A percentile compares a stretch with the other conserved stretches of the same genome.
Evolutionary conservation across 1,284 basidiomycete species (phyloP).

Genomic region (Naganishia albida): DNA sequence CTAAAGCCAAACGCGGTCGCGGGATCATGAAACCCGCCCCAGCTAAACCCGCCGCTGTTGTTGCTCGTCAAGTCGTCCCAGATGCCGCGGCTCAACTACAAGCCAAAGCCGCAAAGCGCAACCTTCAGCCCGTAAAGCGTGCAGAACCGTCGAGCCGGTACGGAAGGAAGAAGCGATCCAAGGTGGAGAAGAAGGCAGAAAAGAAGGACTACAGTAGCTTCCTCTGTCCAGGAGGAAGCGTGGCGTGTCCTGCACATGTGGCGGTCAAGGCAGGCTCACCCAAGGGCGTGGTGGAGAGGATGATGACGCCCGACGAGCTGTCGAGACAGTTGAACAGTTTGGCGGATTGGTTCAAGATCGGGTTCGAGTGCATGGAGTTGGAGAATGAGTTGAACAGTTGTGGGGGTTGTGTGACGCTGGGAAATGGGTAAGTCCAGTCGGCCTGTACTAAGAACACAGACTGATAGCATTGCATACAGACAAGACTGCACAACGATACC

Average conservation of each 20-base stretch:
- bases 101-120: slow-evolving; percentile 26
- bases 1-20: slow-evolving; percentile 17
- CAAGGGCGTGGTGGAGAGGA: slow-evolving; percentile 33
- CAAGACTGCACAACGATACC: slow-evolving; percentile 53
- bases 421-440: slow-evolving; percentile 48
- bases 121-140: slow-evolving; percentile 21
- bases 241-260: slow-evolving; percentile 49
- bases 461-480: slow-evolving; percentile 35
- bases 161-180: slow-evolving; percentile 26
- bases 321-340: slow-evolving; percentile 44
- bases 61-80: slow-evolving; percentile 2
- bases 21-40: slow-evolving; percentile 20
- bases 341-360: slow-evolving; percentile 54
- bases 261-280: slow-evolving; percentile 37
- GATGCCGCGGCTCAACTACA: slow-evolving; percentile 18
- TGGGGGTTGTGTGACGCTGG: slow-evolving; percentile 53
- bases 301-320: slow-evolving; percentile 37
- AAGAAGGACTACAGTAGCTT: slow-evolving; percentile 55
- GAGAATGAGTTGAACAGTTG: slow-evolving; percentile 52
- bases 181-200: slow-evolving; percentile 42
- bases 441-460: background rate
- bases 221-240: slow-evolving; percentile 51
- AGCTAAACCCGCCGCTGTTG: slow-evolving; percentile 26
- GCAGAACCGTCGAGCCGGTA: slow-evolving; percentile 25
- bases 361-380: slow-evolving; percentile 55